Conservation (phyloP, 2,329 filamentous ascomycete species). For the Botrytis medusae region DNA sequence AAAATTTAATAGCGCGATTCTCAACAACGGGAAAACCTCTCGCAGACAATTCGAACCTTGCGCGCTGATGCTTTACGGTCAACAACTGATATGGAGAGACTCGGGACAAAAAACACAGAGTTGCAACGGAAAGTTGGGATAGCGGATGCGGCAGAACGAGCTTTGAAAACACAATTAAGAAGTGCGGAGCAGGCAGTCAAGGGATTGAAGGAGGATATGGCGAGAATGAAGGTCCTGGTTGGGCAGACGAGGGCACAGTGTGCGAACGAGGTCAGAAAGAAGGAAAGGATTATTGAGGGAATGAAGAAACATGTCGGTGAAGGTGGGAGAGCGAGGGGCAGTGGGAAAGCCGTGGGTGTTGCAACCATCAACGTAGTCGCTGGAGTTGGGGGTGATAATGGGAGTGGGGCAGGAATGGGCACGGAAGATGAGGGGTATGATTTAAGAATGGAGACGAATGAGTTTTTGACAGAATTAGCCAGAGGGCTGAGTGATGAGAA, state of each 20-base stretch:
- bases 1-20: slow-evolving; percentile 70
- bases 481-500: slow-evolving; percentile 89
- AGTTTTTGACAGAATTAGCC: slow-evolving; percentile 83
- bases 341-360: slow-evolving; percentile 53
- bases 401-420: slow-evolving; percentile 23
- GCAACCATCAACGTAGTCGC: slow-evolving; percentile 59
- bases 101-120: slow-evolving; percentile 55
- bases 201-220: slow-evolving; percentile 80
- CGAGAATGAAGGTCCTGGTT: slow-evolving; percentile 74
- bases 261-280: slow-evolving; percentile 85
- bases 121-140: slow-evolving; percentile 56
- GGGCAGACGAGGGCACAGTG: slow-evolving; percentile 83
- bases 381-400: slow-evolving; percentile 48
- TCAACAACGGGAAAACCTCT: slow-evolving; percentile 81
- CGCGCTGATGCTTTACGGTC: slow-evolving; percentile 75
- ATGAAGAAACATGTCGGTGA: slow-evolving; percentile 85
- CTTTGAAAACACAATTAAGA: slow-evolving; percentile 67
- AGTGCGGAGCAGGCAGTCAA: slow-evolving; percentile 72
- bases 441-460: slow-evolving; percentile 82
- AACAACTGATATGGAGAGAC: slow-evolving; percentile 63
- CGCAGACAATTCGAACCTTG: slow-evolving; percentile 72
- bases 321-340: slow-evolving; percentile 60
- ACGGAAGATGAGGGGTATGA: slow-evolving; percentile 59
- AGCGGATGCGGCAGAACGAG: slow-evolving; percentile 68
- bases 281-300: slow-evolving; percentile 83